Evolutionary conservation across 2,329 filamentous ascomycete genomes (phyloP), one percentile per base, ranked within the genome.

Genomic region (Fusarium irregulare): DNA sequence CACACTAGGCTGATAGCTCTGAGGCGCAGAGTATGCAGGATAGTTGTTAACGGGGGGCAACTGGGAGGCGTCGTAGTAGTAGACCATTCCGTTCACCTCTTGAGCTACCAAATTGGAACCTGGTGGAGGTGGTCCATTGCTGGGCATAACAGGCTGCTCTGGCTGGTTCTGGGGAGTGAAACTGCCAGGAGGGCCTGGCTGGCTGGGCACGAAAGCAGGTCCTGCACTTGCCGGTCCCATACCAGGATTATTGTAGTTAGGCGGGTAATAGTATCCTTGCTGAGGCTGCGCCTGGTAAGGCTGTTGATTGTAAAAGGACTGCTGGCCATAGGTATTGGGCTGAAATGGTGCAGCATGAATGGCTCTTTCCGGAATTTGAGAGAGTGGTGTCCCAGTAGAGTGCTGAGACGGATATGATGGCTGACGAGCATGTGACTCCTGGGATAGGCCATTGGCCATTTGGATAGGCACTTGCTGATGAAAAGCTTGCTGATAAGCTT

Each of bases 51-150:
- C 82, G 1, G 86, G 82, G 27, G 88, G 83, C 49, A 94, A 83
- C 76, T 94, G 91, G n/a, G 90, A 86, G 10, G 93, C 87, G 76
- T 97, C 92, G 75, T 94, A 94, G 78, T 97, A 99, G 80, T 97
- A 98, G 1, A 97, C 94, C 87, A 97, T 98, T 66, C 96, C 96
- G 73, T 97, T 97, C 69, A 91, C 90, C 82, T 98, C 95, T 79
- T 98, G 94, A 1, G 93, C 93, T 49, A 91, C 87, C 44, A 89
- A 78, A 68, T 84, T 87, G 20, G 83, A 75, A 30, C 77, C 75
- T 30, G 72, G 46, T n/a, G 76, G 60, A 13, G 68, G 63, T 44
- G 75, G 75, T n/a, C 68, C 71, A 34, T 70, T 71, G 28, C 76
- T 71, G 49, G 82, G 80, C n/a, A 78, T 73, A 28, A 61, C 70